Evolutionary conservation across 2,329 filamentous ascomycete species (phyloP), one percentile per base, ranked within the genome.

Genomic region (Macrophomina tecta): DNA sequence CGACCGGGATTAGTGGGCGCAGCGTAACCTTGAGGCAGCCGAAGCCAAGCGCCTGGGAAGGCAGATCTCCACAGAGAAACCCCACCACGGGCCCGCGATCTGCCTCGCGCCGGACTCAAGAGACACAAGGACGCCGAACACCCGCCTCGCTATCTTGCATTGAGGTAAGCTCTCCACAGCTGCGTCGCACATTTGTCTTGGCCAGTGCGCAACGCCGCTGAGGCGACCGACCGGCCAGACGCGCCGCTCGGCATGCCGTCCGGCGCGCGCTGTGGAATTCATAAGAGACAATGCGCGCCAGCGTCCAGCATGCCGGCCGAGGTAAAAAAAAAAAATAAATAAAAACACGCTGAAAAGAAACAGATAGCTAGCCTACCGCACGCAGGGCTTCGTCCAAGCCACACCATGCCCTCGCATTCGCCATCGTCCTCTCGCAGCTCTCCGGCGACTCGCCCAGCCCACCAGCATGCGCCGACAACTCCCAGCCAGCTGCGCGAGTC

Each of bases 401-500:
- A 69, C 71, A 68, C 64, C 45, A 66, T 68, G 71, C 67, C 62
- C 46, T 64, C 61, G n/a, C 34, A n/a, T 18, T 70, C 72, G 71
- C 67, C 62, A 32, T 64, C 61, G n/a, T 18, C 34, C 34, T 70
- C 72, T 64, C 72, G 76, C 68, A 75, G 72, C 63, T 73, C 76
- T 36, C 77, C 76, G n/a, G 71, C 56, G 76, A 74, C 70, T 69
- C 71, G 52, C 68, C 71, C 51, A 73, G 67, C 65, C 68, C 55
- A 73, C 61, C 71, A 74, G n/a, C 77, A 80, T 70, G 73, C 74
- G 1, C 78, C 78, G 9, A 60, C 69, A 7, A 77, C 72, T 2
- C 78, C 78, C 42, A 79, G 76, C 73, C 74, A 77, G 68, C 74
- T 83, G 58, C 73, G 82, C n/a, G 74, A 81, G 60, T 75, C 78